These are phyloP conservation scores for Penicillium steckii DNA, from an alignment of 495 filamentous ascomycete genomes.

Conservation along the genomic window DNA sequence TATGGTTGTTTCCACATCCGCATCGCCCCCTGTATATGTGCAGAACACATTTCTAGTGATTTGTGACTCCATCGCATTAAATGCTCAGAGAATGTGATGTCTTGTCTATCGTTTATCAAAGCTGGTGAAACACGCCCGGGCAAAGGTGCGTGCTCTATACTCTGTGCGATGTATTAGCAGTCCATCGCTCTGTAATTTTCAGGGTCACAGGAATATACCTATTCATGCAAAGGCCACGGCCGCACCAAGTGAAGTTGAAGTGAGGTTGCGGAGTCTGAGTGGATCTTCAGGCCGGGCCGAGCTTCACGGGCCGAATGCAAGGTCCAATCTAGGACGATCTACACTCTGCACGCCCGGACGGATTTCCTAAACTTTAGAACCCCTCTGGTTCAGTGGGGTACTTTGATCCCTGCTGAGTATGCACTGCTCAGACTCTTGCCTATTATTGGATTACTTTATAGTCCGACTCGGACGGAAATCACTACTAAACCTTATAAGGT, in stretches of 20 bases:
- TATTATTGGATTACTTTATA: too few relatives aligned
- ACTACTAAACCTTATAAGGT: too few relatives aligned
- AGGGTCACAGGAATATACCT: too few relatives aligned
- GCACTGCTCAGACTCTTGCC: too few relatives aligned
- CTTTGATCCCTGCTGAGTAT: too few relatives aligned
- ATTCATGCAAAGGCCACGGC: too few relatives aligned
- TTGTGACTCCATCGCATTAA: conserved; percentile 21
- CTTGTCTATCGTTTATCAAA: neutral
- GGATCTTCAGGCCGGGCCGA: conserved; percentile 8
- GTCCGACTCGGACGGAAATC: too few relatives aligned
- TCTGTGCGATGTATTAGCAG: neutral
- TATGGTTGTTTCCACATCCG: conserved; percentile 30
- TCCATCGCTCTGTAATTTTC: too few relatives aligned
- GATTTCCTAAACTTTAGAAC: neutral
- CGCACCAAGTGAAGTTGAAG: neutral
- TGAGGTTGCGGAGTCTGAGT: conserved; percentile 12
- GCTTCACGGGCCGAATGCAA: neutral
- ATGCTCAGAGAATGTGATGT: too few relatives aligned
- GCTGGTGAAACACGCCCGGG: neutral
- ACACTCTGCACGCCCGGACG: neutral
- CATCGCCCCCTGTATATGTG: conserved; percentile 16
- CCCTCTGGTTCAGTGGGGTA: neutral
- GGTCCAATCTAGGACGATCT: conserved; percentile 1
- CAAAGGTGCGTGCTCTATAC: neutral
- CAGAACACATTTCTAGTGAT: conserved; percentile 36